A percentile compares a stretch with the other conserved stretches of the same genome.
Conservation (phyloP, 495 filamentous ascomycete genomes). For the Lasiosphaeria miniovina region DNA sequence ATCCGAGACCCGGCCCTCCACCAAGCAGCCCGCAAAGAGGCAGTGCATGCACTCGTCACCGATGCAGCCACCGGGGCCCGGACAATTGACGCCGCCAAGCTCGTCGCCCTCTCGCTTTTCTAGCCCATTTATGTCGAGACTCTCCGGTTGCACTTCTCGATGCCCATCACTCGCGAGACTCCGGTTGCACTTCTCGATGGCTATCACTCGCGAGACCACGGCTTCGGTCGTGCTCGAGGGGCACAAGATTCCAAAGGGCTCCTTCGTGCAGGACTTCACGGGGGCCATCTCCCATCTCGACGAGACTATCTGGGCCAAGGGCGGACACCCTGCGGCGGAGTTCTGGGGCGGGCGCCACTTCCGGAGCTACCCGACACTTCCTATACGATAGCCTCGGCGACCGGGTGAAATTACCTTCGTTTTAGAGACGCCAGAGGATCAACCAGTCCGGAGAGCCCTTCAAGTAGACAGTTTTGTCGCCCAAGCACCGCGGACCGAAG, state of each 20-base stretch:
- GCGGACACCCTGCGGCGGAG: conserved; percentile 28
- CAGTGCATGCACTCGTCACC: conserved; percentile 7
- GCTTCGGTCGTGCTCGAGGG: conserved; percentile 17
- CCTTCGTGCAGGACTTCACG: conserved; percentile 22
- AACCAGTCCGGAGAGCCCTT: neutral
- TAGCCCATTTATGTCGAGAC: conserved; percentile 36
- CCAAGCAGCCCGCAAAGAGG: conserved; percentile 18
- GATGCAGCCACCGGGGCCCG: conserved; percentile 5
- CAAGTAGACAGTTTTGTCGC: neutral
- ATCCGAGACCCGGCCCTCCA: conserved; percentile 23
- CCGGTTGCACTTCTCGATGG: conserved; percentile 1
- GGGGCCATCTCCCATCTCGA: conserved; percentile 25
- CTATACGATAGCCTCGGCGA: neutral
- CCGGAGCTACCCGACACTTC: no score
- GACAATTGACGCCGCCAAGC: conserved; percentile 21
- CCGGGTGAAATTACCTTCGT: neutral
- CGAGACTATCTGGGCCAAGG: conserved; percentile 26
- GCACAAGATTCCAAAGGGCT: conserved; percentile 21
- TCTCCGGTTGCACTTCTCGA: conserved; percentile 30
- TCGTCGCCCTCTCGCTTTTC: conserved; percentile 31
- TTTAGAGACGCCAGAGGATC: neutral
- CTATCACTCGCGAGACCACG: neutral
- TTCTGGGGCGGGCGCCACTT: conserved; percentile 37
- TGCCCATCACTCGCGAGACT: neutral
- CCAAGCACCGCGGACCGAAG: neutral